Percentiles rank a stretch among this genome's conserved stretches.
These are phyloP conservation scores for Lachnellula occidentalis DNA, from an alignment of 2,329 filamentous ascomycete species.

Conservation along the genomic window DNA sequence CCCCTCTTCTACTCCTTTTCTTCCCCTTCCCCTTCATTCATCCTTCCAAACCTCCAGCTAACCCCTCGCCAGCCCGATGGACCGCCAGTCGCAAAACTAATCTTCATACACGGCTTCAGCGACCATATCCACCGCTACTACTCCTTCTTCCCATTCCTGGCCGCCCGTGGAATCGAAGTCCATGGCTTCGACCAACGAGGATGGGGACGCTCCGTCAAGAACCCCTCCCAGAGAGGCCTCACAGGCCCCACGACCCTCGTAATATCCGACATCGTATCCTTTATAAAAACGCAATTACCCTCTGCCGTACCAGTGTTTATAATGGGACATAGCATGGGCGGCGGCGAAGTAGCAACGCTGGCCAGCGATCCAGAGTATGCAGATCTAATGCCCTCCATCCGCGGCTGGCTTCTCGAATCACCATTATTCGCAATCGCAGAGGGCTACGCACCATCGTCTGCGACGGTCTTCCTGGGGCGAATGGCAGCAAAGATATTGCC, in stretches of 20 bases:
- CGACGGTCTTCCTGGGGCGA: constrained; percentile 62
- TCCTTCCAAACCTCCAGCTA: constrained; percentile 1
- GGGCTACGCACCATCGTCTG: constrained; percentile 53
- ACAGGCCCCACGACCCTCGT: constrained; percentile 71
- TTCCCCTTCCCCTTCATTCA: not conserved
- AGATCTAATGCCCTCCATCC: constrained; percentile 53
- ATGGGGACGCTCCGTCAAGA: constrained; percentile 71
- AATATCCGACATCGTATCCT: constrained; percentile 71
- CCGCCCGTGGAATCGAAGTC: constrained; percentile 66
- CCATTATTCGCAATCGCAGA: constrained; percentile 73
- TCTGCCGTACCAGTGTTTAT: constrained; percentile 64
- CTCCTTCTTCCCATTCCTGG: constrained; percentile 66
- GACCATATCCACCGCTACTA: constrained; percentile 78
- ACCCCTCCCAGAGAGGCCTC: constrained; percentile 58
- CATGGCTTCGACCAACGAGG: constrained; percentile 80
- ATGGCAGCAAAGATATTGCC: constrained; percentile 65
- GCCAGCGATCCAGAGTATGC: constrained; percentile 45
- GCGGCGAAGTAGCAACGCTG: constrained; percentile 65
- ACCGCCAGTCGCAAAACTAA: constrained; percentile 57
- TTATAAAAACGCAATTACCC: constrained; percentile 58
- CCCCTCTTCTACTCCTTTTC: not conserved
- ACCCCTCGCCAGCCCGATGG: constrained; percentile 21
- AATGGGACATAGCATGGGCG: constrained; percentile 89
- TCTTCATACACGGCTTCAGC: constrained; percentile 86
- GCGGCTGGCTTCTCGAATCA: constrained; percentile 70